Conservation (phyloP, 2,329 filamentous ascomycete species). For the Chaetothyriales sp. region DNA sequence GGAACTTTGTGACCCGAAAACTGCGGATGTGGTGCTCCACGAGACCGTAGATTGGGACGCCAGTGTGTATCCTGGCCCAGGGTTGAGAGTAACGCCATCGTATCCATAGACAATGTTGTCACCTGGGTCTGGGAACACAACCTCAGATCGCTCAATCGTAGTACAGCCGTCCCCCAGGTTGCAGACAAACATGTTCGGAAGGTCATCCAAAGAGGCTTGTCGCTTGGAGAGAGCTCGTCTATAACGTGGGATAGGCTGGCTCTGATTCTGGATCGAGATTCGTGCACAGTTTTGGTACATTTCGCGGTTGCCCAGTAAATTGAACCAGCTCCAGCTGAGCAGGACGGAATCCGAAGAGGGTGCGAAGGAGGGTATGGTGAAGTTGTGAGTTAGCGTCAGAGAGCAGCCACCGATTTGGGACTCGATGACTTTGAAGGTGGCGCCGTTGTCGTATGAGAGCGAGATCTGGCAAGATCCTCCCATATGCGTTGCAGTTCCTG, state of each 20-base stretch:
- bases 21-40: background rate
- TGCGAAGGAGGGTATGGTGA: conserved; percentile 52
- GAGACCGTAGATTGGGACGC: background rate
- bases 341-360: conserved; percentile 46
- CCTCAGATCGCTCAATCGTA: conserved; percentile 44
- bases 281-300: conserved; percentile 80
- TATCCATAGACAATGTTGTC: conserved; percentile 33
- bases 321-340: conserved; percentile 68
- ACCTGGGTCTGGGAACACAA: conserved; percentile 55
- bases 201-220: conserved; percentile 34
- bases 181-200: conserved; percentile 58
- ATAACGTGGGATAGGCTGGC: conserved; percentile 1
- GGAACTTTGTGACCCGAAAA: background rate
- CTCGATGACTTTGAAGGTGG: conserved; percentile 55
- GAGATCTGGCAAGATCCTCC: conserved; percentile 67
- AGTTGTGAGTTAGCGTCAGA: conserved; percentile 43
- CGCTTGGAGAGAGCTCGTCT: conserved; percentile 7
- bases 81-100: conserved; percentile 16
- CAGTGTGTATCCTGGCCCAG: conserved; percentile 8
- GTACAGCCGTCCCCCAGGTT: conserved; percentile 50
- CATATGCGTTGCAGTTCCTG: conserved; percentile 48
- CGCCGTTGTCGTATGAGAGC: conserved; percentile 58
- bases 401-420: conserved; percentile 48
- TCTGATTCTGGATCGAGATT: conserved; percentile 41
- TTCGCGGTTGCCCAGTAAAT: conserved; percentile 62